Evolutionary conservation across 192 early-diverging fungal species (phyloP).

Genomic region (Backusella morwellensis): DNA sequence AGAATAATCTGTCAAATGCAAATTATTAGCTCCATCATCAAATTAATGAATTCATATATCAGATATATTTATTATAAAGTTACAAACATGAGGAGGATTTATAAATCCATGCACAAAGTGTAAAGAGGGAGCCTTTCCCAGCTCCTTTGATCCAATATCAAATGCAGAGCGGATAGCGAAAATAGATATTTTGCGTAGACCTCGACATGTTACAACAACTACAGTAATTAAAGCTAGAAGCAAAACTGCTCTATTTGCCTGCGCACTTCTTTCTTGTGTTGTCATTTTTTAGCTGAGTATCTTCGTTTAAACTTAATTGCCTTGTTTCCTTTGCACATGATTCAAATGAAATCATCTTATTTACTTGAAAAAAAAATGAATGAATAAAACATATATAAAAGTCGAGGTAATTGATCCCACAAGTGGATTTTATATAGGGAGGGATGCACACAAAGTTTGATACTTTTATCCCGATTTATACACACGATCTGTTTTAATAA

Average conservation of each 20-base stretch:
- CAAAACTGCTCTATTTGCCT: not conserved
- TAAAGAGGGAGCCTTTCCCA: not conserved
- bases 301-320: not conserved
- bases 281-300: not conserved
- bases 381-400: too few species aligned
- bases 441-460: too few species aligned
- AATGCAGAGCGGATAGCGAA: not conserved
- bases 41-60: too few species aligned
- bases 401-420: too few species aligned
- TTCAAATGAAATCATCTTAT: not conserved
- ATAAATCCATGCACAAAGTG: not conserved
- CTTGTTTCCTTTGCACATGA: not conserved
- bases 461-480: too few species aligned
- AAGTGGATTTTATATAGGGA: too few species aligned
- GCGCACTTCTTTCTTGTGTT: not conserved
- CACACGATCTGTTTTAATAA: too few species aligned
- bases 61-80: too few species aligned
- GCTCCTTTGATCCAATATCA: not conserved
- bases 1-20: not conserved
- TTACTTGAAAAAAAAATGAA: too few species aligned
- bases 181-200: not conserved
- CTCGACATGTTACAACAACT: not conserved
- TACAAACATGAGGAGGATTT: too few species aligned
- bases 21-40: too few species aligned
- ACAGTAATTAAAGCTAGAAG: not conserved